Percentiles rank a stretch among this genome's conserved stretches.
These are phyloP conservation scores for Hypoxylon sp. DNA, from an alignment of 2,329 filamentous ascomycete genomes.

Conservation along the genomic window DNA sequence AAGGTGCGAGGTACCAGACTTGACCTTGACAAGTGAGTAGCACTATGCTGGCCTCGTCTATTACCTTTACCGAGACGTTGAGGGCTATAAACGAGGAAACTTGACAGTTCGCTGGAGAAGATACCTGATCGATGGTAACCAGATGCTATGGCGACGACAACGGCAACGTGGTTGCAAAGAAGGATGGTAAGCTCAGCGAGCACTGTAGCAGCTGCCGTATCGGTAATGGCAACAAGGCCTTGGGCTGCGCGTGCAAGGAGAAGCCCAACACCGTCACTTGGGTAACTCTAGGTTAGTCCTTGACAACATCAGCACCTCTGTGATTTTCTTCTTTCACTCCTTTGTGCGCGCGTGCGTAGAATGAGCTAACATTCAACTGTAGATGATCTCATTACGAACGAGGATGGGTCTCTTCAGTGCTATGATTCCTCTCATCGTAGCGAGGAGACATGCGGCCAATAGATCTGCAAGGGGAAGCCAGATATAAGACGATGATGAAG, in stretches of 20 bases:
- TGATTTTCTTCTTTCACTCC: not conserved
- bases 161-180: not conserved
- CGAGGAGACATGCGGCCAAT: not conserved
- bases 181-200: not conserved
- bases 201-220: not conserved
- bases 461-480: not conserved
- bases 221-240: not conserved
- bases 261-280: not conserved
- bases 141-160: constrained; percentile 1
- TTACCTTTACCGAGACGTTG: too few relatives aligned
- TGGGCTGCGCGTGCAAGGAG: not conserved
- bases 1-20: not conserved
- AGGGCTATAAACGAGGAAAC: not conserved
- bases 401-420: not conserved
- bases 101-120: not conserved
- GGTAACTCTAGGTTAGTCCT: not conserved
- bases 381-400: not conserved
- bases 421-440: not conserved
- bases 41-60: not conserved
- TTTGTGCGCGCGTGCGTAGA: too few relatives aligned
- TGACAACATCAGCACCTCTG: not conserved
- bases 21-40: constrained; percentile 1
- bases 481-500: not conserved
- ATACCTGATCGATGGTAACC: not conserved
- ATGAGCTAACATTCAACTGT: not conserved